phyloP scores from a whole-genome alignment of 2,329 filamentous ascomycete species.

The Ophiostoma tasmaniense region DNA sequence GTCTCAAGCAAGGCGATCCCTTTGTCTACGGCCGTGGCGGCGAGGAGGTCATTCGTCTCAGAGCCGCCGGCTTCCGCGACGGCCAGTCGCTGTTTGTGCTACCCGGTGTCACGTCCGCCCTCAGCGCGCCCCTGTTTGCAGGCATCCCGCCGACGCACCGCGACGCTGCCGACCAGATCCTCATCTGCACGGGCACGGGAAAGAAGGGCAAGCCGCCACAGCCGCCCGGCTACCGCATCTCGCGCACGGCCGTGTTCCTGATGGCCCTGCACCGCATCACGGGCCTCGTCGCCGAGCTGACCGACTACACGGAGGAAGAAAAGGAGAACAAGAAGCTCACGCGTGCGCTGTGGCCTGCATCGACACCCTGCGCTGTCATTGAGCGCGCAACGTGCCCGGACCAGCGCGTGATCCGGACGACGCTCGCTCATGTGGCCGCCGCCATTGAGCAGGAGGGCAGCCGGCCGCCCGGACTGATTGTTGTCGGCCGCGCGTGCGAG shows the following conservation, averaged over 20 bases:
- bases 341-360: constrained; percentile 55
- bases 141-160: constrained; percentile 82
- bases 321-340: constrained; percentile 22
- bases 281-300: constrained; percentile 65
- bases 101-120: constrained; percentile 81
- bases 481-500: constrained; percentile 77
- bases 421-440: constrained; percentile 65
- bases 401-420: constrained; percentile 85
- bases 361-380: constrained; percentile 85
- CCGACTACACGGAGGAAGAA: constrained; percentile 32
- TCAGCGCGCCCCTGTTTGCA: constrained; percentile 82
- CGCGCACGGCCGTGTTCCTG: constrained; percentile 80
- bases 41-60: constrained; percentile 84
- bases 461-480: constrained; percentile 77
- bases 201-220: constrained; percentile 74
- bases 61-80: constrained; percentile 57
- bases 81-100: constrained; percentile 48
- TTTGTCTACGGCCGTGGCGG: constrained; percentile 93
- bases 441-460: constrained; percentile 87
- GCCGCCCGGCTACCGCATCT: constrained; percentile 70
- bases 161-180: constrained; percentile 80
- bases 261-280: constrained; percentile 87
- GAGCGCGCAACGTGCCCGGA: constrained; percentile 92
- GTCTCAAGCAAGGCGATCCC: constrained; percentile 92
- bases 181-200: constrained; percentile 94